Evolutionary conservation across 2,329 filamentous ascomycete species (phyloP), one percentile per base, ranked within the genome.

Genomic region (Zarea fungicola): DNA sequence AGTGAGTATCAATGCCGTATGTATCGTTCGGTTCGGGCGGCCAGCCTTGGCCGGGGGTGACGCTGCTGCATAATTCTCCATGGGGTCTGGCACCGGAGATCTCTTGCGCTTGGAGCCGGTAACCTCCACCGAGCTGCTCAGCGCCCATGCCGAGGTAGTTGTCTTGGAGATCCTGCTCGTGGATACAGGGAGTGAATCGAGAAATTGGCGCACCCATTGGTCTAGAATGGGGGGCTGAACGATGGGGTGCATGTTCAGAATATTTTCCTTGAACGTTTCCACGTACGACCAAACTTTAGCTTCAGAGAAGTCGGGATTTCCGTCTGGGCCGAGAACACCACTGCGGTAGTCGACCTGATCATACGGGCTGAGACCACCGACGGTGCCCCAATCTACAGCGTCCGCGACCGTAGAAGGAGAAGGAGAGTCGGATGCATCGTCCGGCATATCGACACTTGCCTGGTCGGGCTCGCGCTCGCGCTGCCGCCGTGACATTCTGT

Each of bases 1-100:
- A 4, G 92, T 74, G 3, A 96, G 75, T 1, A 96, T 80, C 32
- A 97, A 76, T 0, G 90, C 90, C 56, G 88, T 95, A 46, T 83
- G 78, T 14, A 93, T 82, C 7, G 85, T 89, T 45, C 84, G 75
- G 55, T 77, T 78, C 3, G 81, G 80, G 49, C 72, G 72, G 3
- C 73, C 71, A 6, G 70, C 66, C 56, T 74, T 77, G 28, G 53
- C 53, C 26, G 52, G 53, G 16, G 54, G 52, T 52, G 67, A 53
- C 42, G 60, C 67, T 56, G 58, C 53, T 28, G 62, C 57, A 28
- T 49, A 51, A 13, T 8, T 18, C 18, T 67, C 63, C 6, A 58
- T 56, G 49, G 65, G 56, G 32, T 72, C 69, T 29, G 63, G 58
- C 19, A 54, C 67, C 5, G 77, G 73, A 13, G 76, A 77, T 50